phyloP scores from a whole-genome alignment of 2,329 filamentous ascomycete genomes.

The Arthrobotrys musiformis region DNA sequence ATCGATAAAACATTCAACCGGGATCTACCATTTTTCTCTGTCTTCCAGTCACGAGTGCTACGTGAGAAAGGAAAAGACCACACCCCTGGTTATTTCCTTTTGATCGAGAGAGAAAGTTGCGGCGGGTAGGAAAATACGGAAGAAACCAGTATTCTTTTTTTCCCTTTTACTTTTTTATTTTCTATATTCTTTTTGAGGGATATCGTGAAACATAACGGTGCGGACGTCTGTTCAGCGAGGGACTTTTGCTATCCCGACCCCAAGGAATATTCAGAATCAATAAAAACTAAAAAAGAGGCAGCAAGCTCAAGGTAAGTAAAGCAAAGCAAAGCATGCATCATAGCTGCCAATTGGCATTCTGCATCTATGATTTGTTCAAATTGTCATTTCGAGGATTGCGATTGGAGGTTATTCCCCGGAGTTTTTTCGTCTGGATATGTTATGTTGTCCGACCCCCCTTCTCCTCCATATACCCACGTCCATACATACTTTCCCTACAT shows the following conservation, averaged over 20 bases:
- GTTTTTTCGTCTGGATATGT: conserved; percentile 1
- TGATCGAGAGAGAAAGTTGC: conserved; percentile 23
- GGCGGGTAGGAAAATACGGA: conserved; percentile 17
- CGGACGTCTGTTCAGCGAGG: conserved; percentile 39
- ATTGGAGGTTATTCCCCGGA: conserved; percentile 42
- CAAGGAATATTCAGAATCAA: conserved; percentile 13
- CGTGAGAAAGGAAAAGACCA: too few relatives aligned
- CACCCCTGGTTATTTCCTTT: background rate
- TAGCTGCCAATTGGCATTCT: conserved; percentile 55
- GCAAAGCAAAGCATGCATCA: too few relatives aligned
- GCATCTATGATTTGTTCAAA: conserved; percentile 53
- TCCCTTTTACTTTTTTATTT: background rate
- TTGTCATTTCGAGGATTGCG: conserved; percentile 33
- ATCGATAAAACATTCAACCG: conserved; percentile 55
- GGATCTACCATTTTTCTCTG: conserved; percentile 18
- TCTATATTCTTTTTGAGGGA: conserved; percentile 45
- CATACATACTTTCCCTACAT: too few relatives aligned
- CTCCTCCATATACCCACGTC: too few relatives aligned
- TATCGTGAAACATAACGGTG: conserved; percentile 57
- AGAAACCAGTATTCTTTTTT: conserved; percentile 15
- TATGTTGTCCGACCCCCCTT: background rate
- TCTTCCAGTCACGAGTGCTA: conserved; percentile 47
- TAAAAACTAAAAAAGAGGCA: background rate
- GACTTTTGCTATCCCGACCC: conserved; percentile 50
- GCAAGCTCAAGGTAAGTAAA: conserved; percentile 55